Conservation (phyloP, 495 filamentous ascomycete genomes). For the Podospora pseudopauciseta region DNA sequence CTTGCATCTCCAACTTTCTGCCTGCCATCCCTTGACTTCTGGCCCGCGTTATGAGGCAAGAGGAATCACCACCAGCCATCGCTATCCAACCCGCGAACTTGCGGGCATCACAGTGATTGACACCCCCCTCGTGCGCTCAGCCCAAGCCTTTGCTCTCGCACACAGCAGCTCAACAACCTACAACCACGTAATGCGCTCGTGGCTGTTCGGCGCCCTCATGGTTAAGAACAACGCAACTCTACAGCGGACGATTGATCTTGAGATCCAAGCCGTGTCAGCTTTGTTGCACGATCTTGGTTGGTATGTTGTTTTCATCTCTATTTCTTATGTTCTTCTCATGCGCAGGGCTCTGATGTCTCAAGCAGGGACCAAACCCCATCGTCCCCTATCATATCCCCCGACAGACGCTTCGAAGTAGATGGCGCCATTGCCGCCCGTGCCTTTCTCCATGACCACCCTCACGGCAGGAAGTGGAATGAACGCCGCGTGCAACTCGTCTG, state of each 20-base stretch:
- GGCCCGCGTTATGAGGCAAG: neutral
- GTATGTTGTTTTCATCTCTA: neutral
- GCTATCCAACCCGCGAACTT: slow-evolving; percentile 15
- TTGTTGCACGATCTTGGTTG: slow-evolving; percentile 57
- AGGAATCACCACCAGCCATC: neutral
- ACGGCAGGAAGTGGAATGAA: slow-evolving; percentile 35
- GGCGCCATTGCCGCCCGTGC: slow-evolving; percentile 47
- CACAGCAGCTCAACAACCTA: slow-evolving; percentile 35
- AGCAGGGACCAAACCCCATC: slow-evolving; percentile 28
- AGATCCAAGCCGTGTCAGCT: slow-evolving; percentile 47
- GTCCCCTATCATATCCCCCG: slow-evolving; percentile 32
- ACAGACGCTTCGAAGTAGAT: slow-evolving; percentile 57
- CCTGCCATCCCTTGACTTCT: neutral
- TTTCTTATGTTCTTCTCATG: neutral
- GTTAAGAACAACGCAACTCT: slow-evolving; percentile 36
- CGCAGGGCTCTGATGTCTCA: neutral
- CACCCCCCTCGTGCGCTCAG: slow-evolving; percentile 27
- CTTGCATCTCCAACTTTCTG: neutral
- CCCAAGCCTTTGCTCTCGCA: slow-evolving; percentile 38
- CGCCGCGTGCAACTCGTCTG: slow-evolving; percentile 46
- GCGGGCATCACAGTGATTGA: slow-evolving; percentile 28
- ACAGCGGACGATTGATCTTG: slow-evolving; percentile 36
- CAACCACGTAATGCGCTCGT: slow-evolving; percentile 50
- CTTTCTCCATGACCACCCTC: slow-evolving; percentile 35
- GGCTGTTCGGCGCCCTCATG: slow-evolving; percentile 43